Base-by-base conservation (phyloP, 1,139 yeast species). In the Hansenula lynferdii region DNA sequence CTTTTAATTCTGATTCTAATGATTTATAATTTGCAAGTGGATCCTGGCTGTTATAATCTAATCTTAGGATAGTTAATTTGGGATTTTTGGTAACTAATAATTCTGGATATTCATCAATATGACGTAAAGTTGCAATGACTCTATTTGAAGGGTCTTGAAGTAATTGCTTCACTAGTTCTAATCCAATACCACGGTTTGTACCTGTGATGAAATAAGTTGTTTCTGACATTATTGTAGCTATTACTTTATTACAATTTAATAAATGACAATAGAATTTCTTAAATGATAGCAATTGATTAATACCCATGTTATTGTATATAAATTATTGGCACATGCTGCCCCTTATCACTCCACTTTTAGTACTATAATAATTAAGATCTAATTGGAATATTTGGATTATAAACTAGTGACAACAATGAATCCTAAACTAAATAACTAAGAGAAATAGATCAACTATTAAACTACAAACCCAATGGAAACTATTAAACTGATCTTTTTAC, bases 91-190 rank as follows among this genome's bases (percentile, higher is more conserved):
- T 49, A 32, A 41, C 40, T 16, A 26, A 46, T 5, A 34, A 42
- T 41, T 51, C 49, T 11, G 51, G 42, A 21, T 38, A n/a, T 11
- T 36, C 38, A 34, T 43, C 45, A 29, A 44, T 46, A 28, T 62
- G 50, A 30, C 64, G 50, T 9, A 56, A 48, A 7, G 64, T 54
- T 6, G 60, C 64, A 45, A 63, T 54, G 19, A 64, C 63, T 10
- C 37, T 41, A 34, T 55, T 56, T 9, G 41, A 41, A 5, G 56
- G 37, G 17, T 44, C 36, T n/a, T 29, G 28, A 12, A 57, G 37
- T 8, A 61, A 42, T 28, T 47, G 50, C 27, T 47, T 49, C 12
- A 54, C 63, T 10, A 61, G 36, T 14, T 50, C 56, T 21, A 50
- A 43, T 2, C 68, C 69, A 36, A 64, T 31, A 15, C 33, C 33